phyloP scores from a whole-genome alignment of 164 flowering plant species.

The Aristolochia californica region DNA sequence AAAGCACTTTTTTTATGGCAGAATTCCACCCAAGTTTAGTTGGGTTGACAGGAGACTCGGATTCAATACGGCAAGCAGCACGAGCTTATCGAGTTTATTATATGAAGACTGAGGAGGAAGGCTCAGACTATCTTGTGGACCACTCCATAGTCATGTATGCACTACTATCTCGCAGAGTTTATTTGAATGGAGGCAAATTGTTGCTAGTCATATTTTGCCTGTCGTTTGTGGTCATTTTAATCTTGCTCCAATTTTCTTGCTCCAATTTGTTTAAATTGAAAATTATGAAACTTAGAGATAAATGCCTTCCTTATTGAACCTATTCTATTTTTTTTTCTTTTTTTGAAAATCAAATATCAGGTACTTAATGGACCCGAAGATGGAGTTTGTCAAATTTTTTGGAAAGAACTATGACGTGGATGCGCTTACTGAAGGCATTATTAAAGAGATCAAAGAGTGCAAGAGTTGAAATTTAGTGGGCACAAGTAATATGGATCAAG shows the following conservation, averaged over 20 bases:
- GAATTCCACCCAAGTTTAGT: constrained; percentile 84
- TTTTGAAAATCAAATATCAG: constrained; percentile 24
- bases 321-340: neutral
- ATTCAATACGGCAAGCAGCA: constrained; percentile 64
- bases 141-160: constrained; percentile 92
- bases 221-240: neutral
- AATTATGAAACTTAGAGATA: neutral
- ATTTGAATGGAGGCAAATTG: neutral
- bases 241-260: neutral
- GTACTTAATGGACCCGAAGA: constrained; percentile 87
- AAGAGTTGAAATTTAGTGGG: constrained; percentile 16
- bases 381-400: constrained; percentile 78
- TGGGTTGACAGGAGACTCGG: constrained; percentile 74
- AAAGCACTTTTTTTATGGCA: constrained; percentile 17
- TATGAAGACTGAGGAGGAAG: constrained; percentile 92
- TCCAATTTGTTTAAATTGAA: neutral
- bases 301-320: neutral
- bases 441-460: constrained; percentile 60
- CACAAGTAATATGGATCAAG: neutral
- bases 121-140: constrained; percentile 89
- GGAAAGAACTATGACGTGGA: constrained; percentile 85
- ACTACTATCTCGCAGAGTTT: neutral
- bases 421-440: constrained; percentile 65
- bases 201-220: neutral
- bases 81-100: constrained; percentile 92